Evolutionary conservation across 768 basidiomycete genomes (phyloP).

Genomic region (Suillus alpinus): DNA sequence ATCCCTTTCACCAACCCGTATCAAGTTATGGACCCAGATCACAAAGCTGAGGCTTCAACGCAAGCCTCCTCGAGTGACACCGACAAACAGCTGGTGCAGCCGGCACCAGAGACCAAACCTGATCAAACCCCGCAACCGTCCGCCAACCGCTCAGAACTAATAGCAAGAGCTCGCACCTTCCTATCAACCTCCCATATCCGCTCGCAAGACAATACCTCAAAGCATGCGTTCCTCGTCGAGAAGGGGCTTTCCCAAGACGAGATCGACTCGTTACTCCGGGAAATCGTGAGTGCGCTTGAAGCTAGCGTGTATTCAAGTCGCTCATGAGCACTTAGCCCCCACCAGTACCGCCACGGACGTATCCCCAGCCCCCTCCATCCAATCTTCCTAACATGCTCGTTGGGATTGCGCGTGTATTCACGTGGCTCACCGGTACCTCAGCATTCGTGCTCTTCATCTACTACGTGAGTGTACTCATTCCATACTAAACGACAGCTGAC

Average conservation of each 20-base stretch:
- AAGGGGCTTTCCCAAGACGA: conserved; percentile 68
- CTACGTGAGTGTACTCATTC: conserved; percentile 45
- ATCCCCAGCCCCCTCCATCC: conserved; percentile 69
- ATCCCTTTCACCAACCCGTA: background rate
- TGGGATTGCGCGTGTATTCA: conserved; percentile 55
- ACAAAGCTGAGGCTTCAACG: background rate
- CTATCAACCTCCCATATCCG: conserved; percentile 63
- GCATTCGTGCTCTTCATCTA: conserved; percentile 58
- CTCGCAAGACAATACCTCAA: conserved; percentile 51
- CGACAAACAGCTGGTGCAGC: background rate
- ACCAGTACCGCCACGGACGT: conserved; percentile 65
- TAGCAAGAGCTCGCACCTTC: conserved; percentile 60
- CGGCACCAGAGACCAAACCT: background rate
- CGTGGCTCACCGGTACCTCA: conserved; percentile 67
- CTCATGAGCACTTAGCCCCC: conserved; percentile 37
- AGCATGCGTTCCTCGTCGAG: conserved; percentile 63
- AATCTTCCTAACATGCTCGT: conserved; percentile 65
- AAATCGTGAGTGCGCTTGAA: conserved; percentile 42
- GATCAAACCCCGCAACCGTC: background rate
- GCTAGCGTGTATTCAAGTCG: background rate
- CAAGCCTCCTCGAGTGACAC: background rate
- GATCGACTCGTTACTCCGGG: conserved; percentile 55
- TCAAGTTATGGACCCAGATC: background rate
- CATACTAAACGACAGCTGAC: conserved; percentile 8
- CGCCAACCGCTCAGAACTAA: conserved; percentile 39